Evolutionary conservation across 306 rosid species (phyloP).

Genomic region (Casuarina equisetifolia): DNA sequence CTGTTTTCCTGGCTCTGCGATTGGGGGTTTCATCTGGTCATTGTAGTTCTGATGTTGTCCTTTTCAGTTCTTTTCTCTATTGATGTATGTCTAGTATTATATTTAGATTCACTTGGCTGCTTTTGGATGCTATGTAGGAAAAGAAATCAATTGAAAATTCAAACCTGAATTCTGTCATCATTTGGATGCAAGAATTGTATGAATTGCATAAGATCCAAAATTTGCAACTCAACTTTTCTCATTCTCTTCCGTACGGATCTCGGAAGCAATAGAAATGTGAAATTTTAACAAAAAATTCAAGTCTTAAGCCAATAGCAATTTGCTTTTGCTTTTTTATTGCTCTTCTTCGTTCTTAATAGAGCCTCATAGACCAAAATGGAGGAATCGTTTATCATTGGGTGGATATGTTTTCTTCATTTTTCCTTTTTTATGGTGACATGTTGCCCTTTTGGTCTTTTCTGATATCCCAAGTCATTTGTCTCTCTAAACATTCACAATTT

Average conservation of each 20-base stretch:
- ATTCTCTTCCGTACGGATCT: background rate
- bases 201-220: background rate
- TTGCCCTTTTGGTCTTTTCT: conserved; percentile 7
- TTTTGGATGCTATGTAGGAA: background rate
- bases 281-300: background rate
- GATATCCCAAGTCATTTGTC: background rate
- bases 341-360: background rate
- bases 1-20: background rate
- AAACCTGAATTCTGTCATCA: background rate
- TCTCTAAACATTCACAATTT: background rate
- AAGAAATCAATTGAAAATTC: conserved; percentile 2
- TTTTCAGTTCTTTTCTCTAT: background rate
- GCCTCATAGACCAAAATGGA: background rate
- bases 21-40: background rate
- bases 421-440: no score
- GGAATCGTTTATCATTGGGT: conserved; percentile 3
- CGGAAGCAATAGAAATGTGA: background rate
- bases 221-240: background rate
- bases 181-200: background rate
- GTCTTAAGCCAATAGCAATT: background rate
- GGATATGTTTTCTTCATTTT: background rate
- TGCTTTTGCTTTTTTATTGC: background rate
- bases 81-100: background rate
- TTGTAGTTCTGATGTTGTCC: background rate
- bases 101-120: background rate